A percentile compares a stretch with the other conserved stretches of the same genome.
Evolutionary conservation across 75 land plant species (phyloP).

Genomic region (Isoetes taiwanensis): DNA sequence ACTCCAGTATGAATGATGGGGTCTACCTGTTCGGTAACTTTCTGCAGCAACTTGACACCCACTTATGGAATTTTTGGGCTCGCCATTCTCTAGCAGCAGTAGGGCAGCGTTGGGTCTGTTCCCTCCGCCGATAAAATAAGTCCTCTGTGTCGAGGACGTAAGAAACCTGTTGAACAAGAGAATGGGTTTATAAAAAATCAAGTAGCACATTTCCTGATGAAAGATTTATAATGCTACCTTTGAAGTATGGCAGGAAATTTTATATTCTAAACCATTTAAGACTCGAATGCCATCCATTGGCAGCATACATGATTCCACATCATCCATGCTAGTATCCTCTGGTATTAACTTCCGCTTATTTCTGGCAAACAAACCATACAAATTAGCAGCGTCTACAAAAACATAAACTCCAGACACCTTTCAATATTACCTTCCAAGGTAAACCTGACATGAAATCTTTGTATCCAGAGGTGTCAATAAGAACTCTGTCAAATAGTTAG

Average conservation of each 20-base stretch:
- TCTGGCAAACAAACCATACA: background rate
- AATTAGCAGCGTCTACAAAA: background rate
- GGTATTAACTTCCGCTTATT: constrained; percentile 1
- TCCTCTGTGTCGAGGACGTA: constrained; percentile 97
- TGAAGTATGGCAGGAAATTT: background rate
- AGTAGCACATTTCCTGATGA: too few species aligned
- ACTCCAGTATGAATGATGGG: too few species aligned
- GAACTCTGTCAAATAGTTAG: background rate
- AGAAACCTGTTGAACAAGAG: too few species aligned
- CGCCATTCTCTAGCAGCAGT: too few species aligned
- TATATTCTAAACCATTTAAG: background rate
- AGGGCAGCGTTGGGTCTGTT: too few species aligned
- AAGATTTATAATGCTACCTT: too few species aligned
- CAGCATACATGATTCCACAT: too few species aligned
- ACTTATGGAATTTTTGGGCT: too few species aligned
- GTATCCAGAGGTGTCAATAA: background rate
- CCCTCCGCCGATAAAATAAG: constrained; percentile 13
- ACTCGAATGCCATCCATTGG: background rate
- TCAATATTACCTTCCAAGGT: background rate
- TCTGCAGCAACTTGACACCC: too few species aligned
- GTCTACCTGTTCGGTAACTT: too few species aligned
- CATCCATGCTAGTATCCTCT: too few species aligned
- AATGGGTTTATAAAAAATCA: too few species aligned
- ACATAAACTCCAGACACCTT: background rate
- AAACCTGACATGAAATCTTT: background rate